Percentiles rank a stretch among this genome's conserved stretches.
Evolutionary conservation across 2,329 filamentous ascomycete species (phyloP).

Genomic region (Diaporthe vaccinii): DNA sequence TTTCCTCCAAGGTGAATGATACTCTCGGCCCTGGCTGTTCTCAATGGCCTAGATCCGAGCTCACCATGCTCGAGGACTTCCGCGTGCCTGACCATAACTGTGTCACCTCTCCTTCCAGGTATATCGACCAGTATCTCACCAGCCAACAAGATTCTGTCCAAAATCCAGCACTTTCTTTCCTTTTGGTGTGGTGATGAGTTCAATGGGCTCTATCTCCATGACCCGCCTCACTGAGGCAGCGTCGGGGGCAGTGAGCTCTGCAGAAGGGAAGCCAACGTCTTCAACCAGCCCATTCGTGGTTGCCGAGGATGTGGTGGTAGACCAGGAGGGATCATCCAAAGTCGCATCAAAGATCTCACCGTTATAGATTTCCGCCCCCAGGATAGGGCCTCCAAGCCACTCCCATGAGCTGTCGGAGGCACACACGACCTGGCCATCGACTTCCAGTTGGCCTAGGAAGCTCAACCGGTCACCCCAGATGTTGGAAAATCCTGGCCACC

Average conservation of each 20-base stretch:
- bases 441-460: conserved; percentile 48
- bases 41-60: conserved; percentile 56
- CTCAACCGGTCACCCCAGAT: conserved; percentile 50
- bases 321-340: not conserved
- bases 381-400: not conserved
- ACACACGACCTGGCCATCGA: conserved; percentile 39
- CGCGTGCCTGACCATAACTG: conserved; percentile 63
- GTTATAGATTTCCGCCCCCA: not conserved
- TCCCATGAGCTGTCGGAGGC: not conserved
- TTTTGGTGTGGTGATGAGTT: conserved; percentile 38
- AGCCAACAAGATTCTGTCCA: conserved; percentile 70
- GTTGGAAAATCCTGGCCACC: conserved; percentile 48
- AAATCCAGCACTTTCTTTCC: conserved; percentile 68
- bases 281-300: not conserved
- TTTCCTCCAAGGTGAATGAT: conserved; percentile 50
- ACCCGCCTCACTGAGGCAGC: conserved; percentile 50
- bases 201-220: conserved; percentile 42
- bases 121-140: conserved; percentile 52
- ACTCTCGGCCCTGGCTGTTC: conserved; percentile 58
- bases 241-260: conserved; percentile 48
- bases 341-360: not conserved
- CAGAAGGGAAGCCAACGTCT: not conserved
- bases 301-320: not conserved
- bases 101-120: conserved; percentile 52
- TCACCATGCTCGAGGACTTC: conserved; percentile 67